A percentile compares a stretch with the other conserved stretches of the same genome.
phyloP scores from a whole-genome alignment of 169 alveolate species.

The Hepatocystis sp. region DNA sequence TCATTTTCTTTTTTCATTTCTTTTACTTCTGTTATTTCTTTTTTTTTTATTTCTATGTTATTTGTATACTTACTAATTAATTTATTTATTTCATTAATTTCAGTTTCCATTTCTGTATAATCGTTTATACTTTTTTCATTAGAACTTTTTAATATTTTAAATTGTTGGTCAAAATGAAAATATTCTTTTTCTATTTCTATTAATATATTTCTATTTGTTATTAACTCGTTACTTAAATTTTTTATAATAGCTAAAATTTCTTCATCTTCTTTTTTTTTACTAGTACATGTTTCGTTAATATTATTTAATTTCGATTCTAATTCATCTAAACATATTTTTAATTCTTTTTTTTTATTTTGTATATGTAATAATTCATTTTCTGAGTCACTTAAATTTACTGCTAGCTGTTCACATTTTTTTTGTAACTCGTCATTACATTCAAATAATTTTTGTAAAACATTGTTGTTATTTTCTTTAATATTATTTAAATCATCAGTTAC shows the following conservation, averaged over 20 bases:
- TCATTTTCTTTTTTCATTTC: constrained; percentile 30
- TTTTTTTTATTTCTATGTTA: constrained; percentile 3
- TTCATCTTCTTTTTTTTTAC: constrained; percentile 55
- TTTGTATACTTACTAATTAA: constrained; percentile 4
- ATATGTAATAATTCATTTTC: constrained; percentile 19
- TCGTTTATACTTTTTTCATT: constrained; percentile 2
- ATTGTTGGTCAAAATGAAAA: constrained; percentile 11
- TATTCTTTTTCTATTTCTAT: constrained; percentile 64
- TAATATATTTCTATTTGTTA: constrained; percentile 16
- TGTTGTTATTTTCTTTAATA: constrained; percentile 15
- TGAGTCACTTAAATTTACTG: neutral
- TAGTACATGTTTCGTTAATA: constrained; percentile 7
- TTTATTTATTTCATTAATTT: constrained; percentile 7
- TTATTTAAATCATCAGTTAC: constrained; percentile 3
- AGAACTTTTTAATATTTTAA: constrained; percentile 2
- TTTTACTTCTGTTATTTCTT: constrained; percentile 12
- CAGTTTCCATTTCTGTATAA: constrained; percentile 2
- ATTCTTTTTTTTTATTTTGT: constrained; percentile 31
- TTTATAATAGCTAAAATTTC: constrained; percentile 23
- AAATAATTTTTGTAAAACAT: constrained; percentile 7
- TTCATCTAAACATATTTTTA: neutral
- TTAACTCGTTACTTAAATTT: constrained; percentile 17
- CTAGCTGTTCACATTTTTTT: constrained; percentile 26
- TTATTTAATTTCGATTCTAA: constrained; percentile 20
- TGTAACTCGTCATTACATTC: constrained; percentile 14